Conservation (phyloP, 202 grass and related monocot genomes). For the Alloteropsis angusta region DNA sequence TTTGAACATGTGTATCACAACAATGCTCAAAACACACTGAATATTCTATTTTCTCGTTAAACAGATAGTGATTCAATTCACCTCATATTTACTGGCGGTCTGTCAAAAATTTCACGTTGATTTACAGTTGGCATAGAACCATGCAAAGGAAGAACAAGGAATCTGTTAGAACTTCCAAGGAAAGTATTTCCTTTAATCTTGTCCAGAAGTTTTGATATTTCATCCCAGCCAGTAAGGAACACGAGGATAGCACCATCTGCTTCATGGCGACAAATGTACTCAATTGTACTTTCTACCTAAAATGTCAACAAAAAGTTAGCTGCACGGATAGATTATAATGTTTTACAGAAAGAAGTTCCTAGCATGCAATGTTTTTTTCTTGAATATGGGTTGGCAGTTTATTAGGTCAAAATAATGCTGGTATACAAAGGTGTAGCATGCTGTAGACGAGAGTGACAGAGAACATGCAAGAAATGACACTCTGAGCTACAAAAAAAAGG, state of each 20-base stretch:
- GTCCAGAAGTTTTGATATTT: conserved; percentile 92
- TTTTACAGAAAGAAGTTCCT: not conserved
- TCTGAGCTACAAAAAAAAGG: not conserved
- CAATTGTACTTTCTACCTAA: conserved; percentile 87
- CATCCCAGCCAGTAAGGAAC: conserved; percentile 97
- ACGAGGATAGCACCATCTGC: conserved; percentile 91
- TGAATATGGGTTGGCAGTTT: not conserved
- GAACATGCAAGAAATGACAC: not conserved
- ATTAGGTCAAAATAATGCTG: not conserved
- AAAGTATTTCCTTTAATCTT: conserved; percentile 74
- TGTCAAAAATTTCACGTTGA: conserved; percentile 96
- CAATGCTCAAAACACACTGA: not conserved
- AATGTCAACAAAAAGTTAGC: conserved; percentile 23
- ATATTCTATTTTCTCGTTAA: conserved; percentile 2
- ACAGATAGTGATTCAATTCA: conserved; percentile 34
- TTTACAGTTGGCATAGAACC: conserved; percentile 95
- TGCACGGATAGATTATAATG: not conserved
- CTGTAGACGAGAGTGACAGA: not conserved
- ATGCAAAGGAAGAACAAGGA: conserved; percentile 84
- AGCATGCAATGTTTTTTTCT: not conserved
- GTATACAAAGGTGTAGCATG: not conserved
- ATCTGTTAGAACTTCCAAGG: conserved; percentile 66
- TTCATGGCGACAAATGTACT: conserved; percentile 78
- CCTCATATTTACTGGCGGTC: conserved; percentile 67
- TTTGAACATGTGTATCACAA: not conserved